Percentiles rank a stretch among this genome's conserved stretches.
These are phyloP conservation scores for Thamnidium elegans DNA, from an alignment of 192 early-diverging fungal genomes.

Conservation along the genomic window DNA sequence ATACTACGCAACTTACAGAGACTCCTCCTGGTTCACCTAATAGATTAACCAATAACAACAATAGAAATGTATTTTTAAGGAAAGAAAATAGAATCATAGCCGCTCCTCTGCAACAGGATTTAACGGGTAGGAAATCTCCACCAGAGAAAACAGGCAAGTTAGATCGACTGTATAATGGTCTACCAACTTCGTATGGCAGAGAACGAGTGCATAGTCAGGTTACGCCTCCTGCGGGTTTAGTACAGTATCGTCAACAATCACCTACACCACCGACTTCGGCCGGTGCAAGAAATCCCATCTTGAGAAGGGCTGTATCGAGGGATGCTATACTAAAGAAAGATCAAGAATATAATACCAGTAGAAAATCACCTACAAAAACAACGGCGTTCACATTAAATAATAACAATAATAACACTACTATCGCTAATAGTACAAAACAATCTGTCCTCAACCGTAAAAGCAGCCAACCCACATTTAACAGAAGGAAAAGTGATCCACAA, in stretches of 20 bases:
- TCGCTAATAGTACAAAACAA: neutral
- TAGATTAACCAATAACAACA: neutral
- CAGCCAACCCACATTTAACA: neutral
- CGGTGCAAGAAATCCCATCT: neutral
- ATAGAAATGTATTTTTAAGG: neutral
- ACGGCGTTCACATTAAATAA: neutral
- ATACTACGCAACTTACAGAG: neutral
- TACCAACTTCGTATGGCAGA: slow-evolving; percentile 19
- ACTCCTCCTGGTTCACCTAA: neutral
- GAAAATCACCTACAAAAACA: neutral
- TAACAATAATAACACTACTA: too few species aligned
- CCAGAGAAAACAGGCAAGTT: slow-evolving; percentile 13
- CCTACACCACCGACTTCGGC: neutral
- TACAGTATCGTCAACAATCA: neutral
- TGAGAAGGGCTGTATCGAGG: slow-evolving; percentile 14
- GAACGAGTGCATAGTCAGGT: slow-evolving; percentile 1
- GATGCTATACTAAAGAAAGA: slow-evolving; percentile 18
- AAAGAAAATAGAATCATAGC: neutral
- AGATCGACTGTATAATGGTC: slow-evolving; percentile 24
- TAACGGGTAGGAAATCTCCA: slow-evolving; percentile 3
- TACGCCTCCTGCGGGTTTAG: neutral
- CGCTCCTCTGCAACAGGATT: neutral
- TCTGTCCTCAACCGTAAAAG: slow-evolving; percentile 1
- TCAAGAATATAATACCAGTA: neutral
- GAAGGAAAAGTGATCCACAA: neutral